A percentile compares a stretch with the other conserved stretches of the same genome.
These are phyloP conservation scores for Apiotrichum laibachii DNA, from an alignment of 1,284 basidiomycete species.

Conservation along the genomic window DNA sequence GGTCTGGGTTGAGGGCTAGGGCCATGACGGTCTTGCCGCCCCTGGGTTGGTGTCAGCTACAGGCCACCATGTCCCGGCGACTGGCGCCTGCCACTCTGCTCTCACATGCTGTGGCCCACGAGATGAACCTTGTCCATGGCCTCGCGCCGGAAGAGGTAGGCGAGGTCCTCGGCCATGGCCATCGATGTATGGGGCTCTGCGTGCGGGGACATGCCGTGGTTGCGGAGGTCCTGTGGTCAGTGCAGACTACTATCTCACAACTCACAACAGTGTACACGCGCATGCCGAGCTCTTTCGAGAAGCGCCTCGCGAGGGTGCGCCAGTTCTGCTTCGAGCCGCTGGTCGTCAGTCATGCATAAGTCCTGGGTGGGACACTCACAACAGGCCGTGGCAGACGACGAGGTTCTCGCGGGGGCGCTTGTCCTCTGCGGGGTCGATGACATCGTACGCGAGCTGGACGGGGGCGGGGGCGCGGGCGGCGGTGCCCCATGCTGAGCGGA, in stretches of 20 bases:
- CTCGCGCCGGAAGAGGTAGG: constrained; percentile 50
- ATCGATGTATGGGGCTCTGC: constrained; percentile 53
- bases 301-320: constrained; percentile 55
- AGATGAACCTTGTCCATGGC: constrained; percentile 51
- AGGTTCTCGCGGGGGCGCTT: constrained; percentile 38
- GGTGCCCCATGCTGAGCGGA: background rate
- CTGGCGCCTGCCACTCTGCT: background rate
- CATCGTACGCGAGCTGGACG: constrained; percentile 42
- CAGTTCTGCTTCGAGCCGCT: constrained; percentile 60
- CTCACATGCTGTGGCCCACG: constrained; percentile 58
- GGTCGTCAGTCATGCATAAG: background rate
- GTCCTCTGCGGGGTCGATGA: constrained; percentile 22
- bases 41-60: constrained; percentile 38
- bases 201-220: constrained; percentile 58
- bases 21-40: constrained; percentile 59
- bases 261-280: constrained; percentile 56
- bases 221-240: constrained; percentile 55
- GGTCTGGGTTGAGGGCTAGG: constrained; percentile 50
- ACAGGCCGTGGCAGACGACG: constrained; percentile 56
- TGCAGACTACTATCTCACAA: background rate
- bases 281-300: constrained; percentile 53
- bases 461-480: constrained; percentile 12
- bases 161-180: constrained; percentile 52
- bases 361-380: constrained; percentile 45
- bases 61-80: background rate